A percentile compares a stretch with the other conserved stretches of the same genome.
Conservation (phyloP, 768 basidiomycete species). For the Panaeolus papilionaceus region DNA sequence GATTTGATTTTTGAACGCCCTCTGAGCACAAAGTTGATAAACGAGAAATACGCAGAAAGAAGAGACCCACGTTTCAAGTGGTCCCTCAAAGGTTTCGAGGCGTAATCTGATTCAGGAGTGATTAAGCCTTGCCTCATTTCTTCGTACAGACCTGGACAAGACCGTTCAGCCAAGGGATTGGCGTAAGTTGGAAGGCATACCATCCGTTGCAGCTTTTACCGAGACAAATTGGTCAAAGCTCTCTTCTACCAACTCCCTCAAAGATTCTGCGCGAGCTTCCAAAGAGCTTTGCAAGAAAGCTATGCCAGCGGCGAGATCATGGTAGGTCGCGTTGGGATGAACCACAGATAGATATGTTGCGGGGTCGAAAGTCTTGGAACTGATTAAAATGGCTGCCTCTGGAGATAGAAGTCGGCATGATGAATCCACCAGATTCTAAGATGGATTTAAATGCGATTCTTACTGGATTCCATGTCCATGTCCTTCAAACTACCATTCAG, state of each 20-base stretch:
- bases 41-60: background rate
- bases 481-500: slow-evolving; percentile 54
- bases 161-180: slow-evolving; percentile 10
- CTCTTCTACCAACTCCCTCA: slow-evolving; percentile 92
- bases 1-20: slow-evolving; percentile 88
- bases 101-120: slow-evolving; percentile 77
- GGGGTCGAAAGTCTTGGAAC: slow-evolving; percentile 94
- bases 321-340: slow-evolving; percentile 94
- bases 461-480: slow-evolving; percentile 84
- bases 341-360: slow-evolving; percentile 89
- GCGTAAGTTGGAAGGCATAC: slow-evolving; percentile 44
- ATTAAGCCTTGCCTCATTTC: slow-evolving; percentile 95
- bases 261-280: slow-evolving; percentile 90
- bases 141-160: slow-evolving; percentile 74
- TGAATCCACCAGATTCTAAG: background rate
- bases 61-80: slow-evolving; percentile 76
- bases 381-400: slow-evolving; percentile 83
- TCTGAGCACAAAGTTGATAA: slow-evolving; percentile 47
- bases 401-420: slow-evolving; percentile 10
- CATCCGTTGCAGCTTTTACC: slow-evolving; percentile 93
- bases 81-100: slow-evolving; percentile 79
- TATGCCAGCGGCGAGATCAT: slow-evolving; percentile 83
- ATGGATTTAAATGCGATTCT: slow-evolving; percentile 32
- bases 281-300: slow-evolving; percentile 74
- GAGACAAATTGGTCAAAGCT: slow-evolving; percentile 97